phyloP scores from a whole-genome alignment of 768 basidiomycete species.

The Tephrocybe rancida region DNA sequence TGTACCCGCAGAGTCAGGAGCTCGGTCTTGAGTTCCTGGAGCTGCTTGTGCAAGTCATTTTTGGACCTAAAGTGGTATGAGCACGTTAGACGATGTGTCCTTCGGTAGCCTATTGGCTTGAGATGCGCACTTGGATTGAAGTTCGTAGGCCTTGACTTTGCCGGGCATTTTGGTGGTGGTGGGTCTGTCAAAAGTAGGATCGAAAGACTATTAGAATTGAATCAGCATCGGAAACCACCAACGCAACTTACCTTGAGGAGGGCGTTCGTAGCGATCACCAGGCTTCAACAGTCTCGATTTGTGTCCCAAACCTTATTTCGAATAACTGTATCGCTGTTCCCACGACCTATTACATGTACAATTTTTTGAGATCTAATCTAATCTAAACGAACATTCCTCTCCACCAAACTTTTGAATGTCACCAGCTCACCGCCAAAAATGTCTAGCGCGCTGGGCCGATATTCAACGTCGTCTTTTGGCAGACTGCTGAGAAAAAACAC shows the following conservation, averaged over 20 bases:
- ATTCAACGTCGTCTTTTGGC: background rate
- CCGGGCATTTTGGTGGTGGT: constrained; percentile 68
- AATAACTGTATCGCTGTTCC: constrained; percentile 44
- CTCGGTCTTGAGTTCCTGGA: constrained; percentile 93
- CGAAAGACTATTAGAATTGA: constrained; percentile 1
- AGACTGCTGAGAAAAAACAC: background rate
- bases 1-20: constrained; percentile 93
- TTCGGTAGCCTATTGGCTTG: background rate
- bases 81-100: constrained; percentile 11
- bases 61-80: constrained; percentile 67
- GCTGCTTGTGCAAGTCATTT: constrained; percentile 94
- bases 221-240: constrained; percentile 1
- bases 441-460: constrained; percentile 49
- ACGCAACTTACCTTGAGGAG: constrained; percentile 44
- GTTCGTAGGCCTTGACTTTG: constrained; percentile 96
- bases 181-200: constrained; percentile 3
- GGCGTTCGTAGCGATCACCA: constrained; percentile 39
- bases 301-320: constrained; percentile 48
- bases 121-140: constrained; percentile 84
- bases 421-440: constrained; percentile 73
- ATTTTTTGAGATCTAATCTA: constrained; percentile 36
- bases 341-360: constrained; percentile 30
- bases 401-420: constrained; percentile 42
- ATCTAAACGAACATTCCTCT: constrained; percentile 27
- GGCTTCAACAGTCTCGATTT: constrained; percentile 26